A percentile compares a stretch with the other conserved stretches of the same genome.
Conservation (phyloP, 768 basidiomycete species). For the Leccinellum rugosiceps region DNA sequence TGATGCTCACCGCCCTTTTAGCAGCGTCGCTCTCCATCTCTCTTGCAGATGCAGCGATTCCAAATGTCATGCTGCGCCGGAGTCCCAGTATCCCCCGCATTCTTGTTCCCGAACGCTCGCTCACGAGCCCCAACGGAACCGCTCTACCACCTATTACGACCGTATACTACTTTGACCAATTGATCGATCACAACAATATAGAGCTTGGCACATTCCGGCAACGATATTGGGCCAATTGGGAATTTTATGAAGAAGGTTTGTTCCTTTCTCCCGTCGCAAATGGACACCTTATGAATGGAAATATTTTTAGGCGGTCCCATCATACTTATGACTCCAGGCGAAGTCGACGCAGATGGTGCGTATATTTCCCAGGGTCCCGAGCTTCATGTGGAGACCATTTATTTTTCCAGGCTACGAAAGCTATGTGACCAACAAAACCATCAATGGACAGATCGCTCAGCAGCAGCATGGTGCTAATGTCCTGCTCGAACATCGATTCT, state of each 20-base stretch:
- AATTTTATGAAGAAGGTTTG: conserved; percentile 57
- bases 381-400: neutral
- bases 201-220: conserved; percentile 72
- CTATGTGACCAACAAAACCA: conserved; percentile 61
- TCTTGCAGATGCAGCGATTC: conserved; percentile 18
- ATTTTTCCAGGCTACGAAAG: conserved; percentile 28
- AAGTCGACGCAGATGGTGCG: conserved; percentile 49
- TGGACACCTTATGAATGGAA: neutral
- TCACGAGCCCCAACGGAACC: conserved; percentile 22
- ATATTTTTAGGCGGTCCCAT: conserved; percentile 25
- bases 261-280: neutral
- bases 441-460: conserved; percentile 64
- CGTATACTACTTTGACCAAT: conserved; percentile 31
- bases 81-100: conserved; percentile 15
- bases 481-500: conserved; percentile 72
- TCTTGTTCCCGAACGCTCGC: neutral
- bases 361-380: too few relatives aligned
- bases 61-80: conserved; percentile 20
- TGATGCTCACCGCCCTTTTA: conserved; percentile 12
- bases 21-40: neutral
- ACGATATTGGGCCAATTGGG: conserved; percentile 68
- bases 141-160: conserved; percentile 26
- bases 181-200: conserved; percentile 48
- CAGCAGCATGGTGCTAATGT: conserved; percentile 61
- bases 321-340: conserved; percentile 55